Base-by-base conservation (phyloP, 768 basidiomycete genomes). In the Pulveroboletus sp. region DNA sequence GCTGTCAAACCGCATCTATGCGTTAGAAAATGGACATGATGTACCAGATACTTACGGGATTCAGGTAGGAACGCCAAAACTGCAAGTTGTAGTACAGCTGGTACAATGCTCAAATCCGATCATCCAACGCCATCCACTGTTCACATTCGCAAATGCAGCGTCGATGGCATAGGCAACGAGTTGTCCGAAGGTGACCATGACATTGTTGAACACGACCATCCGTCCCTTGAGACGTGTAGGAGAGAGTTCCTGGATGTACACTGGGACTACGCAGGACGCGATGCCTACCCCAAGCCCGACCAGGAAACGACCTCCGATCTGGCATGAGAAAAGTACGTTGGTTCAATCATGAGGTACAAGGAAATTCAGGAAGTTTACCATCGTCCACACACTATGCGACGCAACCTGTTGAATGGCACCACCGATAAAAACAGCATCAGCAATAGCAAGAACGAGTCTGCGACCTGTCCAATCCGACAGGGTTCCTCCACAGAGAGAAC, bases 121-220 rank as follows among this genome's bases (percentile, higher is more conserved):
- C 85, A 90, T 87, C 81, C 81, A 91, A 44, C 89, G 71, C 90
- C 89, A 93, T 3, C 90, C 90, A 3, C 75, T 69, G 29, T 66
- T 65, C 45, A 78, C 66, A 48, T 77, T 76, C 49, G 73, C 77
- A 55, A 86, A 86, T 4, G 77, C 84, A 21, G 84, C 83, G 19
- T 80, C 85, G 47, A 84, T 82, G 17, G 79, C 84, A 60, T 89
- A 91, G 0, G 87, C 85, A 40, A 90, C 76, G 25, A n/a, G n/a
- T n/a, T n/a, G n/a, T n/a, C n/a, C n/a, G n/a, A n/a, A n/a, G n/a
- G n/a, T n/a, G n/a, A n/a, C n/a, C n/a, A n/a, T n/a, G n/a, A n/a
- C n/a, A n/a, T n/a, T n/a, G n/a, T n/a, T n/a, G n/a, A n/a, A n/a
- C n/a, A n/a, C n/a, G n/a, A n/a, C n/a, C n/a, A n/a, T n/a, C n/a